These are phyloP conservation scores for Botrytis tulipae DNA, from an alignment of 2,329 filamentous ascomycete genomes.

Conservation along the genomic window DNA sequence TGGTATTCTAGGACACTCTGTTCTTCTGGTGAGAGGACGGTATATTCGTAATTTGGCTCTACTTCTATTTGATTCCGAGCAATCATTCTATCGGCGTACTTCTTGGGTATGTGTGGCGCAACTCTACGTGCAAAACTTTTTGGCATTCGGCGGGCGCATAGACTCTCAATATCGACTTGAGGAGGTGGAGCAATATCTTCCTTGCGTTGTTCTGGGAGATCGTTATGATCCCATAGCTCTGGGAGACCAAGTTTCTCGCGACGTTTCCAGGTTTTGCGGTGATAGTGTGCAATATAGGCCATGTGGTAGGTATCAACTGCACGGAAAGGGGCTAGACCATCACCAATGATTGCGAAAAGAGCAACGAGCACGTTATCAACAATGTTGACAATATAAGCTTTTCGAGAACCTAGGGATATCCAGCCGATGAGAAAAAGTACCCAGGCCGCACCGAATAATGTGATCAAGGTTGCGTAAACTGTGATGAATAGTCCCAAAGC, in stretches of 20 bases:
- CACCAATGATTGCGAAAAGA: slow-evolving; percentile 67
- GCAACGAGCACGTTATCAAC: slow-evolving; percentile 70
- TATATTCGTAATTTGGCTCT: slow-evolving; percentile 46
- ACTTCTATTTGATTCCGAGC: slow-evolving; percentile 21
- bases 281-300: slow-evolving; percentile 73
- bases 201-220: slow-evolving; percentile 49
- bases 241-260: slow-evolving; percentile 62
- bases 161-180: slow-evolving; percentile 42
- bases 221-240: slow-evolving; percentile 52
- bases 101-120: slow-evolving; percentile 30
- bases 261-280: slow-evolving; percentile 44
- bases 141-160: slow-evolving; percentile 28
- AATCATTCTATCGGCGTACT: slow-evolving; percentile 27
- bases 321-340: slow-evolving; percentile 70
- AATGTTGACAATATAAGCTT: slow-evolving; percentile 66
- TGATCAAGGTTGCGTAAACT: slow-evolving; percentile 79
- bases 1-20: slow-evolving; percentile 71
- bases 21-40: slow-evolving; percentile 64
- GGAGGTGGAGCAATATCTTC: slow-evolving; percentile 41
- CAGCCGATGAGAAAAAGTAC: slow-evolving; percentile 86
- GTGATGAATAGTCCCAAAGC: slow-evolving; percentile 79
- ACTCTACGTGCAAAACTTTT: slow-evolving; percentile 27
- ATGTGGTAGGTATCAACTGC: slow-evolving; percentile 84
- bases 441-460: slow-evolving; percentile 81
- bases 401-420: slow-evolving; percentile 74